Base-by-base conservation (phyloP, 768 basidiomycete species). In the Amyloporia xantha region DNA sequence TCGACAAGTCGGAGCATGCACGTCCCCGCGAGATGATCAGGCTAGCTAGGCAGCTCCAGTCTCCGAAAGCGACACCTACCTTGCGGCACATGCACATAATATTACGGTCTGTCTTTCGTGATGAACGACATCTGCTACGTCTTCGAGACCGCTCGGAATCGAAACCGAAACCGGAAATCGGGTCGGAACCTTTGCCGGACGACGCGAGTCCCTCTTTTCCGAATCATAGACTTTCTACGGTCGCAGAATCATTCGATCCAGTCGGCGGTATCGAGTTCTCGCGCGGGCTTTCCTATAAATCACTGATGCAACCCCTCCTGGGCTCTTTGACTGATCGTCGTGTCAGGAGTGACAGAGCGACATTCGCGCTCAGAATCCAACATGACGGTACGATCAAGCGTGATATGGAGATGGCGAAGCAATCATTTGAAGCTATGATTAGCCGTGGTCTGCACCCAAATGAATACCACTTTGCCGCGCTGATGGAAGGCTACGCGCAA, bases 401-500 rank as follows among this genome's bases (percentile, higher is more conserved):
- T 36, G 76, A 86, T 55, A 36, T 51, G 40, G 44, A 41, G 4
- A 38, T 47, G 50, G 81, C 84, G 5, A 65, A 75, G 45, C 68
- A 70, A 10, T 63, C 81, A 33, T 82, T 89, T 54, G 69, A 74
- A 19, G 62, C 68, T 17, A 76, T 91, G 70, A 62, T 87, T 44
- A 69, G 72, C 42, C 78, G 79, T 49, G 90, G 90, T 9, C 71
- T 93, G 47, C 77, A 77, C 41, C 82, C 87, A 9, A 85, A 79
- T 57, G 71, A 72, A 48, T 79, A 86, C 60, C 91, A 93, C 64
- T 84, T 81, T 56, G 71, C 72, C 25, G 81, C 86, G 45, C 67
- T 93, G 50, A 82, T 93, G 75, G 81, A 87, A 55, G 86, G 85
- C n/a, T 83, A 82, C 56, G 66, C 73, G 15, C 69, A 66, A 2